phyloP scores from a whole-genome alignment of 495 filamentous ascomycete genomes.

The Immersiella caudata region DNA sequence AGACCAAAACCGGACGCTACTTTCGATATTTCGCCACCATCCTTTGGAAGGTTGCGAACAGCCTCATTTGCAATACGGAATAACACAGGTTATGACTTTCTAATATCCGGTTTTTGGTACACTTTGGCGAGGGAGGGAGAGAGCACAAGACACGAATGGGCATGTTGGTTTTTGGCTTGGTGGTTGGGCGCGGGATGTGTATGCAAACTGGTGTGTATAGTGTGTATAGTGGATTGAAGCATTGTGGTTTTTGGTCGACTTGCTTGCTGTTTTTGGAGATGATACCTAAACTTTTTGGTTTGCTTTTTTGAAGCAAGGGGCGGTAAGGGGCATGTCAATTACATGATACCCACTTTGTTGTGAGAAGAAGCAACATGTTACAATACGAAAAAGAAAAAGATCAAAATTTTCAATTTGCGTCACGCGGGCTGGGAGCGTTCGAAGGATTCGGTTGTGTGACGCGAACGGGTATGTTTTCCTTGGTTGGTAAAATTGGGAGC shows the following conservation, averaged over 20 bases:
- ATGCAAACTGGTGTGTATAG: background rate
- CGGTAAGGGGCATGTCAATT: background rate
- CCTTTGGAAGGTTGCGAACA: slow-evolving; percentile 18
- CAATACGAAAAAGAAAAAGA: background rate
- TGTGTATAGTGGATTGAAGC: background rate
- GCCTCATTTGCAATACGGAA: background rate
- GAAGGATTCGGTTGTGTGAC: background rate
- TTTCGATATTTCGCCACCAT: slow-evolving; percentile 34
- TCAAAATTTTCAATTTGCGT: background rate
- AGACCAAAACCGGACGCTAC: slow-evolving; percentile 17
- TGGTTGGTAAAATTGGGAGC: background rate
- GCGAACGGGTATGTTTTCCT: background rate
- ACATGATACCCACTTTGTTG: background rate
- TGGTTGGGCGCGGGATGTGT: background rate
- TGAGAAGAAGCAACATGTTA: background rate
- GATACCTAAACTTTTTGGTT: background rate
- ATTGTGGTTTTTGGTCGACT: background rate
- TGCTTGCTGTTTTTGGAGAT: background rate
- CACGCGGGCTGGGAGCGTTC: background rate
- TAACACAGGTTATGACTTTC: slow-evolving; percentile 3
- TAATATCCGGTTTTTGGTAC: slow-evolving; percentile 2
- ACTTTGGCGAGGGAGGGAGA: background rate
- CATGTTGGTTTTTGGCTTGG: background rate
- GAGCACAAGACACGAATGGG: background rate
- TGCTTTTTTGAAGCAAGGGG: background rate